Conservation (phyloP, 257 asterid genomes). For the Nicotiana obtusifolia region DNA sequence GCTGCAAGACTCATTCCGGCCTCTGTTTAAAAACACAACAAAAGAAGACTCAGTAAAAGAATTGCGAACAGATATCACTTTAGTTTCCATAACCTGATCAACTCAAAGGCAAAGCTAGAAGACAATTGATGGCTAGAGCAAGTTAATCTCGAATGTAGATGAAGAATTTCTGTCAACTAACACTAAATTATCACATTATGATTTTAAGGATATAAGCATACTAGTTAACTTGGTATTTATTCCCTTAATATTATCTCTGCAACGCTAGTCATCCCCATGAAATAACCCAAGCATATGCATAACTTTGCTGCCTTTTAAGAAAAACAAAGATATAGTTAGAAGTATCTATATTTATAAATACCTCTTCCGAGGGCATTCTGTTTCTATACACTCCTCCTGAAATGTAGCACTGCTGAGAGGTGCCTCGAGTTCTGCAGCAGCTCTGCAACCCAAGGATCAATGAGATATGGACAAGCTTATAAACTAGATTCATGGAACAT, state of each 20-base stretch:
- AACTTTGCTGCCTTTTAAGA: neutral
- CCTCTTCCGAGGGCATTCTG: constrained; percentile 71
- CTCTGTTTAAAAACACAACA: constrained; percentile 36
- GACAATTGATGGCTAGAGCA: neutral
- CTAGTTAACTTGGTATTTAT: neutral
- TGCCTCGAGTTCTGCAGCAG: constrained; percentile 35
- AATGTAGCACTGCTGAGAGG: constrained; percentile 41
- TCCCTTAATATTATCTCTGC: neutral
- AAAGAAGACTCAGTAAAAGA: neutral
- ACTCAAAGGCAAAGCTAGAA: neutral
- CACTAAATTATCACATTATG: neutral
- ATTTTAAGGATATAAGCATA: neutral
- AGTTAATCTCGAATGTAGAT: neutral
- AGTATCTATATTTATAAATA: constrained; percentile 10
- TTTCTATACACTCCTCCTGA: constrained; percentile 45
- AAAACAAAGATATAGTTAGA: neutral
- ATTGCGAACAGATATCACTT: neutral
- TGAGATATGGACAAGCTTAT: neutral
- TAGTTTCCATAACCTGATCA: neutral
- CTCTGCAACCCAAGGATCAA: constrained; percentile 30
- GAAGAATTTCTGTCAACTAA: neutral
- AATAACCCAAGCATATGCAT: neutral
- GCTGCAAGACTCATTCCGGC: constrained; percentile 48
- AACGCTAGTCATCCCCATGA: neutral
- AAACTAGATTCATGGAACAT: neutral